Conservation (phyloP, 2,329 filamentous ascomycete genomes). For the Tolypocladium ophioglossoides region DNA sequence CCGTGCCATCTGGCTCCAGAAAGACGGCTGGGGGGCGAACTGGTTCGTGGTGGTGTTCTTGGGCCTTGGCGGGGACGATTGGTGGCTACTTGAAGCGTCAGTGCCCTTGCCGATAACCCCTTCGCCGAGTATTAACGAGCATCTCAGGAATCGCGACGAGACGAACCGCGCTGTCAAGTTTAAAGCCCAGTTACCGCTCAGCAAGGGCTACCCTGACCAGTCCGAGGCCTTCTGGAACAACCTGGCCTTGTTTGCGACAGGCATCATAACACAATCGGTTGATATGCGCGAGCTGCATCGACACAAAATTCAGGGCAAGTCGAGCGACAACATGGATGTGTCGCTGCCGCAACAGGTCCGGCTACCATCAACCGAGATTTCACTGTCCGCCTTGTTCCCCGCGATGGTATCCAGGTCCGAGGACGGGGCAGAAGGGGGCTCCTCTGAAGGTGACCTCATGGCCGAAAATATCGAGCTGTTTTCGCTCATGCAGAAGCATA, state of each 20-base stretch:
- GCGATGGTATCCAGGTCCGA: conserved; percentile 16
- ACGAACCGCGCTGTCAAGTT: conserved; percentile 15
- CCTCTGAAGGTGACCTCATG: conserved; percentile 1
- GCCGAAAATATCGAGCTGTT: conserved; percentile 10
- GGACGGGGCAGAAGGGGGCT: conserved; percentile 7
- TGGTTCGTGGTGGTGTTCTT: conserved; percentile 67
- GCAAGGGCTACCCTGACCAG: conserved; percentile 31
- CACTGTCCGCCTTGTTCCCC: conserved; percentile 35
- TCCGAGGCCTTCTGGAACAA: conserved; percentile 41
- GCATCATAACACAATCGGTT: conserved; percentile 39
- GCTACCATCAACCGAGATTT: conserved; percentile 37
- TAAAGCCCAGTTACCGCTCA: conserved; percentile 31
- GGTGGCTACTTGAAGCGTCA: conserved; percentile 64
- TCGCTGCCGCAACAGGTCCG: conserved; percentile 31
- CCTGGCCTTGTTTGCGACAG: conserved; percentile 37
- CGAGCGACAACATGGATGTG: conserved; percentile 22
- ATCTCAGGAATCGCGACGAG: conserved; percentile 14
- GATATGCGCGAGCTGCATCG: conserved; percentile 37
- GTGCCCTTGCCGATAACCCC: conserved; percentile 8
- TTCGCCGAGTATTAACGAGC: conserved; percentile 5
- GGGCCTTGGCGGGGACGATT: conserved; percentile 62
- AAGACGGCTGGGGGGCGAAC: conserved; percentile 56
- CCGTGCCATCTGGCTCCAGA: conserved; percentile 58
- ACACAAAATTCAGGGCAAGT: conserved; percentile 29
- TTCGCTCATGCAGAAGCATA: conserved; percentile 11